Evolutionary conservation across 495 filamentous ascomycete species (phyloP).

Genomic region (Aspergillus cristatus): DNA sequence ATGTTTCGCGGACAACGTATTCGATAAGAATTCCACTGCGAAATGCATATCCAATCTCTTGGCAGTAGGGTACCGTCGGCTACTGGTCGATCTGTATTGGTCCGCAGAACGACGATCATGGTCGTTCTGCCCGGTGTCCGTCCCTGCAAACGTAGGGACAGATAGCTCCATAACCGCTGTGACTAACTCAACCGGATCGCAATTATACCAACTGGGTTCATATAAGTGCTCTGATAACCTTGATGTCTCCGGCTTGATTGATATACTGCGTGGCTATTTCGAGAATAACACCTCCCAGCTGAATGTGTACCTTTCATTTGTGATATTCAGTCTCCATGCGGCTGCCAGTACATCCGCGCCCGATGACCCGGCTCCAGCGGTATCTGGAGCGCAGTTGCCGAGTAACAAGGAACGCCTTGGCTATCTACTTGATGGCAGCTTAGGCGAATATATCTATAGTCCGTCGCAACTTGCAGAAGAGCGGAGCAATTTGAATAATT

Average conservation of each 20-base stretch:
- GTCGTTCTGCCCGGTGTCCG: constrained; percentile 50
- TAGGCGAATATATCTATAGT: constrained; percentile 46
- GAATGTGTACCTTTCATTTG: constrained; percentile 34
- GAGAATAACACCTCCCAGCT: constrained; percentile 34
- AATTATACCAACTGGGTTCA: constrained; percentile 41
- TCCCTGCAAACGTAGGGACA: constrained; percentile 20
- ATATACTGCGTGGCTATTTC: constrained; percentile 41
- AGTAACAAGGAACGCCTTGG: constrained; percentile 20
- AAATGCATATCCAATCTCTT: constrained; percentile 55
- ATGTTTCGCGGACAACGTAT: constrained; percentile 47
- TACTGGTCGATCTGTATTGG: constrained; percentile 59
- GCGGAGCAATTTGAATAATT: constrained; percentile 46
- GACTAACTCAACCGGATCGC: constrained; percentile 21
- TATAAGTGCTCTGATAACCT: constrained; percentile 47
- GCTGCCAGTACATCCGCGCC: constrained; percentile 34
- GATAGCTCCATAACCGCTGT: constrained; percentile 19
- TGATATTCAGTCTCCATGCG: constrained; percentile 53
- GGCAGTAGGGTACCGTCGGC: constrained; percentile 46
- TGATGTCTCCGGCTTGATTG: constrained; percentile 35
- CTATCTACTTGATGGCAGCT: constrained; percentile 24
- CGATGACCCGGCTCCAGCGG: constrained; percentile 24
- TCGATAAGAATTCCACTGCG: constrained; percentile 34
- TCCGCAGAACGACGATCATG: constrained; percentile 40
- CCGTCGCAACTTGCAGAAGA: constrained; percentile 36
- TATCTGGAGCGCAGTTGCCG: constrained; percentile 29